Evolutionary conservation across 73 alveolate species (phyloP), one percentile per base, ranked within the genome.

Genomic region (Loxodes magnus): DNA sequence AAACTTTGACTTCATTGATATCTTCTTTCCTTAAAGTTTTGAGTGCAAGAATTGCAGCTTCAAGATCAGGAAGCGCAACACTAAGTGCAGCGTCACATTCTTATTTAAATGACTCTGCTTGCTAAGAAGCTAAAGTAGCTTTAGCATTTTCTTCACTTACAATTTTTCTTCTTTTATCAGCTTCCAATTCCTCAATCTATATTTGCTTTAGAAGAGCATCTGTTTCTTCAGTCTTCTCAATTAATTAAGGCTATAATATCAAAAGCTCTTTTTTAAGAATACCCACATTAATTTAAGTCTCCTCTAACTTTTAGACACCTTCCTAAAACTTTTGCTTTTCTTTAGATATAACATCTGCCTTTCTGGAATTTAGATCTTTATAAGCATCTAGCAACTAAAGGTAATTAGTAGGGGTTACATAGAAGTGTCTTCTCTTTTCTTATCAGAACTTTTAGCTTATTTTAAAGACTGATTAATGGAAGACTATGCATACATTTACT

Each of bases 271-370:
- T 77, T 71, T 70, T 77, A 81, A 90, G 63, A 30, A 81, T 82
- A 16, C 75, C 96, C 4, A 90, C 96, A 37, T 79, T 88, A 24
- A 75, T 69, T 36, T 88, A 79, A 4, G 98, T 95, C 62, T 83
- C 92, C 43, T 75, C 70, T 36, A 90, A 70, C 39, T 81, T 93
- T 51, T 82, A 74, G 44, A 90, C 73, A 38, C 98, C 98, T 60
- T 72, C 77, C 43, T 81, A 87, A 23, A 84, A 67, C 58, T 95
- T 70, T 6, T 60, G 2, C 78, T 68, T 6, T 25, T 16, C 26
- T 64, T 64, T 7, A 41, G 22, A 38, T 56, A 56, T 78, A 67
- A 37, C 70, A 77, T 80, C 70, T 35, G 59, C 35, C 68, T 59
- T 54, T 67, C 60, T 53, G 16, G 70, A 66, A 58, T 73, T 77